Conservation (phyloP, 345 rosid species). For the Eucalyptus coolabah region DNA sequence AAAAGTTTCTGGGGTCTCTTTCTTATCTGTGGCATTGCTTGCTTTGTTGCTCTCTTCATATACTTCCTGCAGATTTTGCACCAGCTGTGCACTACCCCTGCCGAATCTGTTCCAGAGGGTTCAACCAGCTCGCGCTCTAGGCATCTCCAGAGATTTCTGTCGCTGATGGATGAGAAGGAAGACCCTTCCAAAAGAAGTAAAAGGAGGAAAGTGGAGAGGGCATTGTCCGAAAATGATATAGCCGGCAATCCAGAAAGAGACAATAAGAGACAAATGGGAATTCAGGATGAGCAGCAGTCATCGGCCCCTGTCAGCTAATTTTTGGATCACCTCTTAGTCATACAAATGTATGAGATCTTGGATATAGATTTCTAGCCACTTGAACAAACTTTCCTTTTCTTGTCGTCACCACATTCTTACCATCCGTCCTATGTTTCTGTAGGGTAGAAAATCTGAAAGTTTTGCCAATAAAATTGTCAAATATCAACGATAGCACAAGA, state of each 20-base stretch:
- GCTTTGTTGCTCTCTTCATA: constrained; percentile 54
- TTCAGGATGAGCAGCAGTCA: background rate
- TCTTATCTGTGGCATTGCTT: constrained; percentile 68
- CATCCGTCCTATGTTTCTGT: background rate
- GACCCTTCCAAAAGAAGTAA: constrained; percentile 31
- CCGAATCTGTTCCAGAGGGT: constrained; percentile 5
- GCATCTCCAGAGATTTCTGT: constrained; percentile 40
- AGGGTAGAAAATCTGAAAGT: background rate
- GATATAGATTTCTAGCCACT: background rate
- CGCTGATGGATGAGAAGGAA: constrained; percentile 74
- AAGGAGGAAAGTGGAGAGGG: constrained; percentile 41
- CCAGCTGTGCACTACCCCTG: constrained; percentile 5
- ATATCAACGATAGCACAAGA: background rate
- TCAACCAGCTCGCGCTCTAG: constrained; percentile 16
- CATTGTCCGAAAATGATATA: constrained; percentile 5
- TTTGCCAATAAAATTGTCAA: background rate
- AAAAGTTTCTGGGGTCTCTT: constrained; percentile 87
- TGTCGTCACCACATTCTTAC: background rate
- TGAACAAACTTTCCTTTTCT: background rate
- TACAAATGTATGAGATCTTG: background rate
- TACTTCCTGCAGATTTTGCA: constrained; percentile 46
- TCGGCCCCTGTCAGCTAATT: background rate
- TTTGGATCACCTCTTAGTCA: background rate
- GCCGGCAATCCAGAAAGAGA: constrained; percentile 6
- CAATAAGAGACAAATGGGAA: background rate